Percentiles rank a stretch among this genome's conserved stretches.
Conservation (phyloP, 306 rosid genomes). For the Cicer arietinum region DNA sequence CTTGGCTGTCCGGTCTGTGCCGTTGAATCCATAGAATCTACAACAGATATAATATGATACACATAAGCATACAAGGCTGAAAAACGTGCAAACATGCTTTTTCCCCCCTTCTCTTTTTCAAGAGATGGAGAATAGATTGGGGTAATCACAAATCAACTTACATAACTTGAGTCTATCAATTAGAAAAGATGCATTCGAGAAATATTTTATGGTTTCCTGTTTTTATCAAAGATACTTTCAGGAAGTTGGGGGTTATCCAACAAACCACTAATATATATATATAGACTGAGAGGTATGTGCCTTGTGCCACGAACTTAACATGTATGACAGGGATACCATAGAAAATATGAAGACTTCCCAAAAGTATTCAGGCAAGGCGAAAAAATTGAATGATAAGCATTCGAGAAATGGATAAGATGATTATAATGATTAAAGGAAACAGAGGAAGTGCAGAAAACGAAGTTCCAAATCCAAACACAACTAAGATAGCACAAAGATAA, state of each 20-base stretch:
- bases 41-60: slow-evolving; percentile 42
- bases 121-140: background rate
- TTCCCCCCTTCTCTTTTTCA: background rate
- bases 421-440: slow-evolving; percentile 22
- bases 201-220: slow-evolving; percentile 4
- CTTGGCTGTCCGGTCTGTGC: slow-evolving; percentile 83
- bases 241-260: slow-evolving; percentile 10
- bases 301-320: slow-evolving; percentile 6
- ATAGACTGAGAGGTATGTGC: slow-evolving; percentile 3
- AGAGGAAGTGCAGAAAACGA: slow-evolving; percentile 16
- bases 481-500: slow-evolving; percentile 3
- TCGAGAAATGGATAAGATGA: slow-evolving; percentile 23
- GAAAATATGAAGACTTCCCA: slow-evolving; percentile 12
- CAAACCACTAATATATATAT: slow-evolving; percentile 8
- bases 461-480: background rate
- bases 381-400: slow-evolving; percentile 6
- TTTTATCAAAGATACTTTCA: slow-evolving; percentile 18
- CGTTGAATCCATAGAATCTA: slow-evolving; percentile 90
- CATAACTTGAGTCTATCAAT: slow-evolving; percentile 6
- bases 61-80: slow-evolving; percentile 36
- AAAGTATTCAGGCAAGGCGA: slow-evolving; percentile 17
- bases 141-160: slow-evolving; percentile 22
- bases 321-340: background rate
- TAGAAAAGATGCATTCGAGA: slow-evolving; percentile 33
- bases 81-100: background rate